Evolutionary conservation across 805 yeast species (phyloP).

Genomic region (Myxozyma kluyveri): DNA sequence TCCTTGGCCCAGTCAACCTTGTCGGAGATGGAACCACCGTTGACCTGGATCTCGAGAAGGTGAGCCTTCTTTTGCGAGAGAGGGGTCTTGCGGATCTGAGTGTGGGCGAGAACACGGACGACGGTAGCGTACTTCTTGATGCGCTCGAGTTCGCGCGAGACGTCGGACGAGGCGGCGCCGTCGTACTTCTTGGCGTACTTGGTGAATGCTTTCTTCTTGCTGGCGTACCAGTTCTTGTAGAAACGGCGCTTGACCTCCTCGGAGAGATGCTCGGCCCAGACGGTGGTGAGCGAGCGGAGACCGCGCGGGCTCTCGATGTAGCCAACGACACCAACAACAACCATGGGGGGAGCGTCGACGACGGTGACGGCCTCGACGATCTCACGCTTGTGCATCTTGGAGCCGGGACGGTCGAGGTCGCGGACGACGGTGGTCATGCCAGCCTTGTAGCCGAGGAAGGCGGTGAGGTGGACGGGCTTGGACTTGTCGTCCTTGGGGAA

Average conservation of each 20-base stretch:
- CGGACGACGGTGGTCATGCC: constrained; percentile 99
- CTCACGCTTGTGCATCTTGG: constrained; percentile 99
- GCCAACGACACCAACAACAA: constrained; percentile 99
- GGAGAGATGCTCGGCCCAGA: constrained; percentile 99
- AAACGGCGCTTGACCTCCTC: constrained; percentile 99
- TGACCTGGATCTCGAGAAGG: constrained; percentile 98
- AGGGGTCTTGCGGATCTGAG: constrained; percentile 99
- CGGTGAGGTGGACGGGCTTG: constrained; percentile 97
- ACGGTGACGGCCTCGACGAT: constrained; percentile 99
- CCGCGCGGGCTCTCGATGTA: constrained; percentile 99
- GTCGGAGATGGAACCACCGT: constrained; percentile 98
- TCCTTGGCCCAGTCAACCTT: constrained; percentile 98
- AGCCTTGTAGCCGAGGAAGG: constrained; percentile 99
- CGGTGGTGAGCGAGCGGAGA: constrained; percentile 98
- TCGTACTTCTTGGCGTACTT: constrained; percentile 99
- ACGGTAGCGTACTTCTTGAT: constrained; percentile 97
- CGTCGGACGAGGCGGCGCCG: constrained; percentile 56
- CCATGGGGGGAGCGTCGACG: constrained; percentile 98
- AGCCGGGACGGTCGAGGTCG: constrained; percentile 99
- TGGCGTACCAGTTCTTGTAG: constrained; percentile 99
- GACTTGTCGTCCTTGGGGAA: constrained; percentile 98
- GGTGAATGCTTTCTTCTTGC: constrained; percentile 99
- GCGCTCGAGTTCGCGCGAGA: constrained; percentile 97
- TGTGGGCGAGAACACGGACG: constrained; percentile 99
- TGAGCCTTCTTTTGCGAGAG: constrained; percentile 99